Base-by-base conservation (phyloP, 441 rosid genomes). In the Adansonia rubrostipa region DNA sequence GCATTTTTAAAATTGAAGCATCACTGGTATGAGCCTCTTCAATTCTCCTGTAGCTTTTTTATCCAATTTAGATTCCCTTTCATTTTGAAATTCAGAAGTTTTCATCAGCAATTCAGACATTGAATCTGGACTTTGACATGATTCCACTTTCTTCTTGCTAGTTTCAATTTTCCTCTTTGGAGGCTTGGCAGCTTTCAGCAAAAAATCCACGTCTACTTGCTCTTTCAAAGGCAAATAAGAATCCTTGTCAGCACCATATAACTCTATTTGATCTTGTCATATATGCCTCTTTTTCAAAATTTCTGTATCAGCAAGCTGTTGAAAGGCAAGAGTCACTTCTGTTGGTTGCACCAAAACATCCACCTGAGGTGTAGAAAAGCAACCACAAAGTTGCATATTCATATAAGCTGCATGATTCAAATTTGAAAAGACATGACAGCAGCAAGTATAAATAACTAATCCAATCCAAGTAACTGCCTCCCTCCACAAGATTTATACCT, bases 61-160 rank as follows among this genome's bases (percentile, higher is more conserved):
- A 15, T 64, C 68, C 45, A 63, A 28, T 28, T 63, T 33, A 63
- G 14, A 63, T 5, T 63, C 44, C 36, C 33, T 19, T 14, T 33
- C 20, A 6, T 36, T 36, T 64, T 36, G 47, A 14, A 36, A 64
- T 36, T 33, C 45, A 5, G 44, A 63, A 63, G 68, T 28, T 33
- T 14, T 22, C 45, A 13, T 28, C 45, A 33, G 68, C 45, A 63
- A 13, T 63, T 14, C 13, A 14, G 45, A 28, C 44, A 15, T 13
- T 13, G 44, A 63, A 33, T 63, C 19, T 14, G 45, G 33, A 14
- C 45, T 5, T 6, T 2, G 45, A 14, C 67, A 63, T 64, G 68
- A n/a, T 33, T 64, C 7, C 47, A 33, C 68, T 64, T 64, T n/a
- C 68, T 64, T 33, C 68, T 14, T 64, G 68, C 47, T 33, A 64